phyloP scores from a whole-genome alignment of 805 yeast species.

The Sugiyamaella smithiae region DNA sequence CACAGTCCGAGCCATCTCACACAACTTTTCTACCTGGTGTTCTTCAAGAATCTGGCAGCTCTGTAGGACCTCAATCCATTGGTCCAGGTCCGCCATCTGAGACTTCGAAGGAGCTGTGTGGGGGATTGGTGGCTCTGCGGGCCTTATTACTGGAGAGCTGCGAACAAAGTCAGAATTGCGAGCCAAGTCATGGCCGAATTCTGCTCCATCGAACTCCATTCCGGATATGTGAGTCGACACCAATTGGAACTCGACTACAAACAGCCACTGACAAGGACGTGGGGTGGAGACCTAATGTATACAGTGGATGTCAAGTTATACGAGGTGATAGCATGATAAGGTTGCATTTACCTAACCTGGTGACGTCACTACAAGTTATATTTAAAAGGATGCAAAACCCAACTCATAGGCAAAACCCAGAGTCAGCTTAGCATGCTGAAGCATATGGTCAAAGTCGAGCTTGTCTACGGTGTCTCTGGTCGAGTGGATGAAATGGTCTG shows the following conservation, averaged over 20 bases:
- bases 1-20: conserved; percentile 83
- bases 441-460: conserved; percentile 73
- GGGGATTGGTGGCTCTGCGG: conserved; percentile 1
- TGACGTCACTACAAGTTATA: background rate
- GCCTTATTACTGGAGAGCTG: background rate
- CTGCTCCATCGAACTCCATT: background rate
- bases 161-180: background rate
- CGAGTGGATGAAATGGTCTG: conserved; percentile 72
- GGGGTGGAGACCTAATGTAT: no score
- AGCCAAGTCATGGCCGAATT: background rate
- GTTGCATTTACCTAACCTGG: conserved; percentile 4
- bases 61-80: conserved; percentile 78
- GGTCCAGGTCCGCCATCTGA: conserved; percentile 57
- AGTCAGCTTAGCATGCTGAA: conserved; percentile 75
- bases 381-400: conserved; percentile 38
- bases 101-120: background rate
- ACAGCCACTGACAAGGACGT: no score
- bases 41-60: conserved; percentile 81
- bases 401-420: conserved; percentile 73
- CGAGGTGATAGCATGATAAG: background rate
- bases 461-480: conserved; percentile 77
- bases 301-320: no score
- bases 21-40: conserved; percentile 71
- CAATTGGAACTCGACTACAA: no score
- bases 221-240: background rate